Evolutionary conservation across 768 basidiomycete genomes (phyloP).

Genomic region (Tylopilus balloui): DNA sequence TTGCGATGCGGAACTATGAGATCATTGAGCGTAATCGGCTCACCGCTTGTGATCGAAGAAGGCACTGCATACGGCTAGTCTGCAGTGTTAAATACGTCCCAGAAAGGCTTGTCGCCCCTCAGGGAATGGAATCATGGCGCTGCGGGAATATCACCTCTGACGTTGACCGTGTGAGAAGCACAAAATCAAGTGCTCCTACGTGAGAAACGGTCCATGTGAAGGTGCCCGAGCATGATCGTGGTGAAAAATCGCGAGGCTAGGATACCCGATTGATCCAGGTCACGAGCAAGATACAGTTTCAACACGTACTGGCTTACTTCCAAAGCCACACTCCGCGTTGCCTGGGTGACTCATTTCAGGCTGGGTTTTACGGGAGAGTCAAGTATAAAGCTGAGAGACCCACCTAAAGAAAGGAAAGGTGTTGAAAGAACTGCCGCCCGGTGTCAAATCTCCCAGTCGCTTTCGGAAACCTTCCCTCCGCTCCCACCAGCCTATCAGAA

Average conservation of each 20-base stretch:
- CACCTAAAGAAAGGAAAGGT: background rate
- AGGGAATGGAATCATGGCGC: conserved; percentile 21
- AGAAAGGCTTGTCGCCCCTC: conserved; percentile 7
- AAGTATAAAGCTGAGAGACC: conserved; percentile 22
- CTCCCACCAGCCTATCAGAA: conserved; percentile 10
- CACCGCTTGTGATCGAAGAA: conserved; percentile 22
- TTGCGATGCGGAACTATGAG: conserved; percentile 15
- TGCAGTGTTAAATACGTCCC: conserved; percentile 19
- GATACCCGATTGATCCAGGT: conserved; percentile 20
- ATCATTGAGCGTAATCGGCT: conserved; percentile 19
- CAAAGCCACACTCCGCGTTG: conserved; percentile 16
- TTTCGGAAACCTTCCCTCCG: conserved; percentile 9
- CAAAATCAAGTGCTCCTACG: conserved; percentile 3
- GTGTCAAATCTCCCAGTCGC: conserved; percentile 1
- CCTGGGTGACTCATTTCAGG: conserved; percentile 23
- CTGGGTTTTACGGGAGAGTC: conserved; percentile 6
- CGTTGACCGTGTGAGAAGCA: conserved; percentile 18
- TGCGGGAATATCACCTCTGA: conserved; percentile 16
- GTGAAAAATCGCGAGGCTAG: conserved; percentile 16
- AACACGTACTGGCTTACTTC: conserved; percentile 13
- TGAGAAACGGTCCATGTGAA: conserved; percentile 22
- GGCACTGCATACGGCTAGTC: conserved; percentile 16
- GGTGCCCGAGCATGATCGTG: conserved; percentile 11
- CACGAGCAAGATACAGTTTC: conserved; percentile 10
- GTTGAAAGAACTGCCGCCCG: conserved; percentile 4